Evolutionary conservation across 208 protist genomes (phyloP).

Genomic region (Crithidia sp.): DNA sequence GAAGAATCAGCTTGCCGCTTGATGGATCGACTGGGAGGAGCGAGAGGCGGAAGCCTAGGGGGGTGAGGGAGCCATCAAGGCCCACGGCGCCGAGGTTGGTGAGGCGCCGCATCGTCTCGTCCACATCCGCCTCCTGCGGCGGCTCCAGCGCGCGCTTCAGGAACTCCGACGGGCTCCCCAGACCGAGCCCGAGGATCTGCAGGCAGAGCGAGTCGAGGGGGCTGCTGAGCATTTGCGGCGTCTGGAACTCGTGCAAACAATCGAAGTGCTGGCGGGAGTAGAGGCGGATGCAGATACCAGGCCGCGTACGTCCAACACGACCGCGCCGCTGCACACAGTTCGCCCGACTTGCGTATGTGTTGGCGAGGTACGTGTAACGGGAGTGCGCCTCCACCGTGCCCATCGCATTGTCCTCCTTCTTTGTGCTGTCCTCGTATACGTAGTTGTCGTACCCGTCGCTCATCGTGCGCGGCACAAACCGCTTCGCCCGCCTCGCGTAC

Average conservation of each 20-base stretch:
- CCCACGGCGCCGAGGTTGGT: conserved; percentile 82
- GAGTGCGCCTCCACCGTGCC: conserved; percentile 6
- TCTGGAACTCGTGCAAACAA: conserved; percentile 84
- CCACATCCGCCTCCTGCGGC: conserved; percentile 58
- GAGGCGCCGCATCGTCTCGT: conserved; percentile 70
- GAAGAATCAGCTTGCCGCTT: conserved; percentile 93
- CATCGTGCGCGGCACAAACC: conserved; percentile 33
- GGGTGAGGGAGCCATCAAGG: conserved; percentile 79
- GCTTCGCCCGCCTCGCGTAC: conserved; percentile 78
- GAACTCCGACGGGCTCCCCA: conserved; percentile 73
- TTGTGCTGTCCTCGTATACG: background rate
- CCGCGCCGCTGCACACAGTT: conserved; percentile 95
- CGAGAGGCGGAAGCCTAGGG: conserved; percentile 83
- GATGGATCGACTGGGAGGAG: conserved; percentile 75
- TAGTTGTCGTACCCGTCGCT: conserved; percentile 45
- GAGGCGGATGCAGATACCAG: conserved; percentile 94
- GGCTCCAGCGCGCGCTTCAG: conserved; percentile 83
- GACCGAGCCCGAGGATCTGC: conserved; percentile 61
- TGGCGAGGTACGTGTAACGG: conserved; percentile 62
- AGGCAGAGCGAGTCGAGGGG: conserved; percentile 95
- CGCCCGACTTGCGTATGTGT: conserved; percentile 84
- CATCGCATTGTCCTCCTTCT: background rate
- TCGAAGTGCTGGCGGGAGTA: conserved; percentile 89
- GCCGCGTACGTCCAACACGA: conserved; percentile 93
- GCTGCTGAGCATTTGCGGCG: conserved; percentile 94